phyloP scores from a whole-genome alignment of 2,329 filamentous ascomycete species.

The Colletotrichum caudatum region DNA sequence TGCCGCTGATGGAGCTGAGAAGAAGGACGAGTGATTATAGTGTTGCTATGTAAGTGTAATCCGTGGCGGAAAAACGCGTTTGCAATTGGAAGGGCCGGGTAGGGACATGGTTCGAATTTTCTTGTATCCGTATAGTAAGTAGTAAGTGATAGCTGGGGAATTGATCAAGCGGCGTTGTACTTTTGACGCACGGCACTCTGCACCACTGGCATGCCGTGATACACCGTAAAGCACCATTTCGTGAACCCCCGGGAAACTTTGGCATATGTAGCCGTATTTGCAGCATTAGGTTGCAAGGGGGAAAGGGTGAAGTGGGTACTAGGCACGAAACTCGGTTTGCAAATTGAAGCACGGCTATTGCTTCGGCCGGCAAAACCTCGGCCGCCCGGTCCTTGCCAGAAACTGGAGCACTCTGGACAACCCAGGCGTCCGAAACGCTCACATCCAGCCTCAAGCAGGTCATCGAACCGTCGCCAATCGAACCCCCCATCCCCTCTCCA shows the following conservation, averaged over 20 bases:
- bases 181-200: background rate
- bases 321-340: conserved; percentile 20
- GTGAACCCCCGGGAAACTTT: conserved; percentile 18
- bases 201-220: background rate
- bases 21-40: conserved; percentile 35
- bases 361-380: conserved; percentile 39
- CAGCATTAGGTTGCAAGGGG: conserved; percentile 13
- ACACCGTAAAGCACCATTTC: background rate
- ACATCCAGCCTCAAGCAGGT: conserved; percentile 36
- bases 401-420: conserved; percentile 40
- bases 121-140: conserved; percentile 31
- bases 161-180: conserved; percentile 36
- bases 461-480: conserved; percentile 30
- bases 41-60: conserved; percentile 30
- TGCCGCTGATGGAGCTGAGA: conserved; percentile 40
- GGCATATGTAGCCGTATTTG: conserved; percentile 17
- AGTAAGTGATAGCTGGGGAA: conserved; percentile 28
- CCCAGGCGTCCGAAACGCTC: conserved; percentile 26
- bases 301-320: conserved; percentile 34
- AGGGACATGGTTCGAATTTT: conserved; percentile 18
- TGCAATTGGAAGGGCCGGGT: conserved; percentile 10
- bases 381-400: conserved; percentile 23
- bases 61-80: conserved; percentile 1
- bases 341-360: conserved; percentile 42
- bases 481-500: conserved; percentile 37